A percentile compares a stretch with the other conserved stretches of the same genome.
Evolutionary conservation across 768 basidiomycete genomes (phyloP).

Genomic region (Lentinula boryana): DNA sequence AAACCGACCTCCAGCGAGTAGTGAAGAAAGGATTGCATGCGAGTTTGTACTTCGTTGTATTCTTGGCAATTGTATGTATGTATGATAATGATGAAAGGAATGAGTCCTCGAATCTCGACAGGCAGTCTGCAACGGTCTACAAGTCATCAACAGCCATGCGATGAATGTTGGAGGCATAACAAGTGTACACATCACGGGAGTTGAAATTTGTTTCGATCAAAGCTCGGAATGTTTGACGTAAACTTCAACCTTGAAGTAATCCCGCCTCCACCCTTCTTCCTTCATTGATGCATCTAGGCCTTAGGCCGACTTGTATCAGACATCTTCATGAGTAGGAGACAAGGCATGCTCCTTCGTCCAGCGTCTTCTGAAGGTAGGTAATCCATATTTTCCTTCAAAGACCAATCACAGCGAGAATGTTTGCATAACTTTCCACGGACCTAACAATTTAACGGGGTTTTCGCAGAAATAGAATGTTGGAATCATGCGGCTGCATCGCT

Average conservation of each 20-base stretch:
- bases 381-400: constrained; percentile 4
- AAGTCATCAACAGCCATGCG: too few relatives aligned
- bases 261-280: background rate
- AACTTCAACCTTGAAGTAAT: constrained; percentile 2
- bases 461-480: constrained; percentile 73
- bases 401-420: constrained; percentile 14
- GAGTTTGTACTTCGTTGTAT: background rate
- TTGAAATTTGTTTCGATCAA: constrained; percentile 5
- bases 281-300: constrained; percentile 6
- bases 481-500: constrained; percentile 59
- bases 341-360: constrained; percentile 54
- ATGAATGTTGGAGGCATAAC: background rate
- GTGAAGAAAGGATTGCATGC: background rate
- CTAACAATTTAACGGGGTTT: constrained; percentile 7
- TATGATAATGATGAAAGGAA: background rate
- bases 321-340: constrained; percentile 57
- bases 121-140: background rate
- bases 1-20: background rate
- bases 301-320: background rate
- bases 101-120: too few relatives aligned
- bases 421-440: constrained; percentile 9
- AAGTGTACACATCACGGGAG: constrained; percentile 3
- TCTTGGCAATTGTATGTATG: background rate
- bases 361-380: constrained; percentile 71
- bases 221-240: constrained; percentile 2